These are phyloP conservation scores for Fusarium cicatricum DNA, from an alignment of 2,329 filamentous ascomycete species.

Conservation along the genomic window DNA sequence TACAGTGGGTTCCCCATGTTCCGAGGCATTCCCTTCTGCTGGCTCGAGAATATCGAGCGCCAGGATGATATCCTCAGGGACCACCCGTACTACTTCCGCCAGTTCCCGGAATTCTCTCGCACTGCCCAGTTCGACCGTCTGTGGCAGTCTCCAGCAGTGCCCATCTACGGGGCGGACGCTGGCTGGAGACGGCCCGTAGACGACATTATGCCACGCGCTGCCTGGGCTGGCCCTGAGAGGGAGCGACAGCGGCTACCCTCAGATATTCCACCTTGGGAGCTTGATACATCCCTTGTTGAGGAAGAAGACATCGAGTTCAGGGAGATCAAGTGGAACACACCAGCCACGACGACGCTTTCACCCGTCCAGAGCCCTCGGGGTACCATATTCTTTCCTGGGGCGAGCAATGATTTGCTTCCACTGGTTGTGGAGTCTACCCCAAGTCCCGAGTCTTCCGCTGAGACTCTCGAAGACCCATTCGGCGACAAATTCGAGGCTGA, in stretches of 20 bases:
- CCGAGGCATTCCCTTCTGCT: neutral
- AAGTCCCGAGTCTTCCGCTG: too few species aligned
- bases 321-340: neutral
- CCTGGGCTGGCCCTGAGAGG: neutral
- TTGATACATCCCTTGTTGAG: neutral
- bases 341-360: neutral
- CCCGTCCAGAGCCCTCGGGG: neutral
- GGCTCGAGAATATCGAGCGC: neutral
- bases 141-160: slow-evolving; percentile 1
- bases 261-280: neutral
- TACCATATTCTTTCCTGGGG: too few species aligned
- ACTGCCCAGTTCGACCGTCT: neutral
- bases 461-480: neutral
- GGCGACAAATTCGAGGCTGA: neutral
- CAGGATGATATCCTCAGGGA: slow-evolving; percentile 1
- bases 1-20: slow-evolving; percentile 3
- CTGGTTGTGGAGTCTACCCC: too few species aligned
- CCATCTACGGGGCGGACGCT: too few species aligned
- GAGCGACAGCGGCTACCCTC: too few species aligned
- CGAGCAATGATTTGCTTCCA: too few species aligned
- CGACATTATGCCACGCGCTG: too few species aligned
- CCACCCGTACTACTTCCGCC: slow-evolving; percentile 9
- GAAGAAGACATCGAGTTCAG: slow-evolving; percentile 7
- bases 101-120: neutral
- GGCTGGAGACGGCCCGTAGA: neutral